Base-by-base conservation (phyloP, 2,329 filamentous ascomycete species). In the Diaporthe citri region DNA sequence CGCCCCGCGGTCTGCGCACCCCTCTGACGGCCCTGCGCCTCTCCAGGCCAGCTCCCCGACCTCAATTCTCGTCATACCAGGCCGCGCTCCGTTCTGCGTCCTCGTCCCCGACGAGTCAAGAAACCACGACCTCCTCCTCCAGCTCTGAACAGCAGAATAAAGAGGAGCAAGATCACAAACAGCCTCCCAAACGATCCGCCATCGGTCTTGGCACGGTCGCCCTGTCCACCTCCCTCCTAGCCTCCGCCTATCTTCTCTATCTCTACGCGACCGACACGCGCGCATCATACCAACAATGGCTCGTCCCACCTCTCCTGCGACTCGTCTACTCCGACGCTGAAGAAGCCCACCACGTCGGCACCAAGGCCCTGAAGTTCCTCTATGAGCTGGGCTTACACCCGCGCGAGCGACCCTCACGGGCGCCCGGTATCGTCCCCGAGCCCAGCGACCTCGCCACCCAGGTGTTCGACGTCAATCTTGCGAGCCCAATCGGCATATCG, bases 401-500 rank as follows among this genome's bases (percentile, higher is more conserved):
- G 5, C 90, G 96, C 74, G 97, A 99, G 83, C 92, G 97, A 71
- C 90, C 91, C 51, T 78, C 79, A 34, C 51, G 74, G 20, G 75
- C 76, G 34, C 78, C 83, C 36, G 77, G 81, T 15, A 80, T 83
- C 8, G 81, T 82, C 25, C 80, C 85, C 6, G 78, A 81, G 28
- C 79, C 82, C 22, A 82, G 81, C 5, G 86, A 84, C 69, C 79
- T 89, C 43, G 82, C 83, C 10, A 81, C 87, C 20, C 81, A 81
- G 17, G 92, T 98, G 28, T 98, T 97, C 82, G 95, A 94, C 48
- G 90, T 93, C 76, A 88, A 86, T 5, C 85, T 99, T 62, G 88
- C 90, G 80, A 98, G 98, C 84, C 97, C 97, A 1, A 92, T 99
- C 80, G 97, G 94, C 74, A 98, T 97, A 77, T 97, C 95, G n/a